Conservation (phyloP, 768 basidiomycete genomes). For the Flagelloscypha sp. region DNA sequence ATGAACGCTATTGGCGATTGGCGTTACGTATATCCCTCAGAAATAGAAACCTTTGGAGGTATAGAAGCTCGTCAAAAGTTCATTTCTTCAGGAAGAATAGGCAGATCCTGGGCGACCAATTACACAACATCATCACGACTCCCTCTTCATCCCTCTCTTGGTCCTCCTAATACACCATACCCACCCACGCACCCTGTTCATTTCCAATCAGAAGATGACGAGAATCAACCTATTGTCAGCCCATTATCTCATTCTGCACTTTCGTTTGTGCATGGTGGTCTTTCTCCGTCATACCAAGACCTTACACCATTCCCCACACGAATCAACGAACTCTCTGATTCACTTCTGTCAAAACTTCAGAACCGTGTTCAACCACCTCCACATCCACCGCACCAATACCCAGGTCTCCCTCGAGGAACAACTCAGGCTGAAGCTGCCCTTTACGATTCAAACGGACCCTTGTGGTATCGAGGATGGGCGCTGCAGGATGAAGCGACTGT, state of each 20-base stretch:
- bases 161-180: constrained; percentile 57
- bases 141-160: constrained; percentile 66
- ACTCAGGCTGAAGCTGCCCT: constrained; percentile 61
- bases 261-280: constrained; percentile 91
- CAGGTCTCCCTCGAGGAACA: constrained; percentile 57
- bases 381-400: constrained; percentile 73
- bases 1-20: constrained; percentile 84
- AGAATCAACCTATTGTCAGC: constrained; percentile 11
- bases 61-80: constrained; percentile 64
- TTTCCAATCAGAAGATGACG: constrained; percentile 21
- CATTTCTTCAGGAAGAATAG: constrained; percentile 69
- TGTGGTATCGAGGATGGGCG: constrained; percentile 97
- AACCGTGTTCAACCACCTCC: constrained; percentile 60
- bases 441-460: constrained; percentile 71
- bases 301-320: constrained; percentile 75
- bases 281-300: constrained; percentile 67
- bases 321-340: constrained; percentile 70
- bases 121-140: constrained; percentile 78
- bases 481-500: constrained; percentile 57
- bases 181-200: constrained; percentile 28
- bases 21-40: constrained; percentile 79
- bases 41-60: constrained; percentile 76
- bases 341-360: constrained; percentile 67
- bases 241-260: constrained; percentile 72
- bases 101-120: constrained; percentile 76